phyloP scores from a whole-genome alignment of 2,329 filamentous ascomycete species.

The Penicillium sp. region DNA sequence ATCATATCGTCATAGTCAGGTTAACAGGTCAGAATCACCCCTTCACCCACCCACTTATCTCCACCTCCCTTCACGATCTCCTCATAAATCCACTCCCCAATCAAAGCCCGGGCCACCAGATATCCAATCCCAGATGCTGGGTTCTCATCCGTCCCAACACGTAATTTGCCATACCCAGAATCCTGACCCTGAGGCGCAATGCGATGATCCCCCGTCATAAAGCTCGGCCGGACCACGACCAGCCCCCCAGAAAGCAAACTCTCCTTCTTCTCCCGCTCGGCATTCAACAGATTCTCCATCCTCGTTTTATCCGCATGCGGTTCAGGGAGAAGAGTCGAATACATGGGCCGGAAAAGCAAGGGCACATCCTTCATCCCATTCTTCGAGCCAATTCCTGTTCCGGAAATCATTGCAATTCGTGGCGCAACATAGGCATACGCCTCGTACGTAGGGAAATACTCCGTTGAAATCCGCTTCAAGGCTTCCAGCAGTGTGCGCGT shows the following conservation, averaged over 20 bases:
- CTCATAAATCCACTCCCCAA: slow-evolving; percentile 41
- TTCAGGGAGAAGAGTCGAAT: slow-evolving; percentile 31
- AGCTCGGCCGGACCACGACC: slow-evolving; percentile 38
- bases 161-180: slow-evolving; percentile 22
- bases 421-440: slow-evolving; percentile 22
- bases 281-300: slow-evolving; percentile 36
- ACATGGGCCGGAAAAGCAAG: slow-evolving; percentile 33
- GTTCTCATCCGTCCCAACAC: slow-evolving; percentile 31
- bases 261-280: slow-evolving; percentile 18
- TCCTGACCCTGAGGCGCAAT: slow-evolving; percentile 19
- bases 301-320: slow-evolving; percentile 42
- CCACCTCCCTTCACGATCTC: slow-evolving; percentile 24
- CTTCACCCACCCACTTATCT: slow-evolving; percentile 25
- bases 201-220: slow-evolving; percentile 36
- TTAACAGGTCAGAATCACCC: slow-evolving; percentile 24
- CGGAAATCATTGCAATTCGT: slow-evolving; percentile 34
- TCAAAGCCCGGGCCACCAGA: slow-evolving; percentile 35
- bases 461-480: slow-evolving; percentile 19
- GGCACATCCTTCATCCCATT: slow-evolving; percentile 35
- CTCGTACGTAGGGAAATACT: slow-evolving; percentile 5
- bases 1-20: too few relatives aligned
- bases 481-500: slow-evolving; percentile 32
- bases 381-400: slow-evolving; percentile 32
- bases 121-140: slow-evolving; percentile 35
- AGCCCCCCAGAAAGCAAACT: slow-evolving; percentile 17